A percentile compares a stretch with the other conserved stretches of the same genome.
Evolutionary conservation across 2,329 filamentous ascomycete genomes (phyloP).

Genomic region (Hymenoscyphus linearis): DNA sequence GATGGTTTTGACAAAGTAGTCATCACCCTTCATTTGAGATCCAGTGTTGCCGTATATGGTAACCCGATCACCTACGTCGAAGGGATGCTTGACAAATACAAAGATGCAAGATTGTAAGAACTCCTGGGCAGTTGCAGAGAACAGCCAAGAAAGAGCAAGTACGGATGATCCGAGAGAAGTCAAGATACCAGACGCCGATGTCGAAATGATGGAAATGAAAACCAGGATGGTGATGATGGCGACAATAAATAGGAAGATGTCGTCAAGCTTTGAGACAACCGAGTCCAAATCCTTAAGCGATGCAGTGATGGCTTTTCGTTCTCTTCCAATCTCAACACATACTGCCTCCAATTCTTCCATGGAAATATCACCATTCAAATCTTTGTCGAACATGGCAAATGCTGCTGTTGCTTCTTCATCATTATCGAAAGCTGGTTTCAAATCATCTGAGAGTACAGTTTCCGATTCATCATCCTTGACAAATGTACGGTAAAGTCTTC

Average conservation of each 20-base stretch:
- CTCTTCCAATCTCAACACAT: slow-evolving; percentile 88
- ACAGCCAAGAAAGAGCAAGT: slow-evolving; percentile 87
- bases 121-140: slow-evolving; percentile 88
- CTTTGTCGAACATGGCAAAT: slow-evolving; percentile 91
- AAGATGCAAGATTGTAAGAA: slow-evolving; percentile 93
- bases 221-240: slow-evolving; percentile 75
- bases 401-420: slow-evolving; percentile 84
- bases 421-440: slow-evolving; percentile 72
- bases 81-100: slow-evolving; percentile 95
- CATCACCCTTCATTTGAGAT: slow-evolving; percentile 70
- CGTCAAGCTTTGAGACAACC: slow-evolving; percentile 83
- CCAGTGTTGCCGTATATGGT: slow-evolving; percentile 89
- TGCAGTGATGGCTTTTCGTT: slow-evolving; percentile 91
- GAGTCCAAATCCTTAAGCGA: slow-evolving; percentile 93
- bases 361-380: slow-evolving; percentile 93
- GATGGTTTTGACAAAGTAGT: slow-evolving; percentile 95
- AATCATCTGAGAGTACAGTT: slow-evolving; percentile 71
- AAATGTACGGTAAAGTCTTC: slow-evolving; percentile 83
- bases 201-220: slow-evolving; percentile 83
- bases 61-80: slow-evolving; percentile 91
- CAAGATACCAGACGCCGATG: slow-evolving; percentile 84
- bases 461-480: slow-evolving; percentile 67
- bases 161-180: slow-evolving; percentile 82
- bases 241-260: slow-evolving; percentile 85
- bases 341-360: slow-evolving; percentile 92